A percentile compares a stretch with the other conserved stretches of the same genome.
phyloP scores from a whole-genome alignment of 1,139 yeast species.

The Geotrichum carabidarum region DNA sequence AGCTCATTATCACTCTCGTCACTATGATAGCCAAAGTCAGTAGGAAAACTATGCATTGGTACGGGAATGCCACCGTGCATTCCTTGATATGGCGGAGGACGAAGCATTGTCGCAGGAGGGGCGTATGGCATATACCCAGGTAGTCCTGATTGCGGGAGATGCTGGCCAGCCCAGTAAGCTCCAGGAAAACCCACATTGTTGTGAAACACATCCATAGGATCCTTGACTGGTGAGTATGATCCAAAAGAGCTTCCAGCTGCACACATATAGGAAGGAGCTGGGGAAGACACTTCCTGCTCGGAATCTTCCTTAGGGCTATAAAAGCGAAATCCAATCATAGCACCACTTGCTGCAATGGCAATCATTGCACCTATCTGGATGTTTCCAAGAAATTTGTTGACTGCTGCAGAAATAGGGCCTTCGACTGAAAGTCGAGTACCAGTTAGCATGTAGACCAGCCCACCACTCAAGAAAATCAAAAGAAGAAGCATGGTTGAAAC shows the following conservation, averaged over 20 bases:
- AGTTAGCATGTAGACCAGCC: constrained; percentile 5
- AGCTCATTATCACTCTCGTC: background rate
- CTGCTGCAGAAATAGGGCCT: constrained; percentile 15
- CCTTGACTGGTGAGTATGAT: background rate
- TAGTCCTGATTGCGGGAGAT: background rate
- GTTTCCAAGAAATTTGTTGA: constrained; percentile 10
- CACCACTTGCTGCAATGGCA: background rate
- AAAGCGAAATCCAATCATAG: background rate
- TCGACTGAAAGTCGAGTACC: constrained; percentile 9
- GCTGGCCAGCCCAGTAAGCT: background rate
- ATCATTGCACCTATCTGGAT: constrained; percentile 11
- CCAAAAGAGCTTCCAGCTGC: constrained; percentile 12
- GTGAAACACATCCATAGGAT: background rate
- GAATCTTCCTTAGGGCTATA: background rate
- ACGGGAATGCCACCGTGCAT: background rate
- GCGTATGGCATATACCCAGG: no score
- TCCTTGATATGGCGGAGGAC: no score
- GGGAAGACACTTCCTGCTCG: background rate
- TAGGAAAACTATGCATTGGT: background rate
- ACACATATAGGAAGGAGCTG: constrained; percentile 1
- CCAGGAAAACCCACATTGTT: background rate
- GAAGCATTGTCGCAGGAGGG: no score
- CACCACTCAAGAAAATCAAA: constrained; percentile 6
- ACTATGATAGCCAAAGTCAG: background rate
- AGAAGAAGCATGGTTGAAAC: constrained; percentile 1